phyloP scores from a whole-genome alignment of 116 monocot species.

The Phalaenopsis hybrid region DNA sequence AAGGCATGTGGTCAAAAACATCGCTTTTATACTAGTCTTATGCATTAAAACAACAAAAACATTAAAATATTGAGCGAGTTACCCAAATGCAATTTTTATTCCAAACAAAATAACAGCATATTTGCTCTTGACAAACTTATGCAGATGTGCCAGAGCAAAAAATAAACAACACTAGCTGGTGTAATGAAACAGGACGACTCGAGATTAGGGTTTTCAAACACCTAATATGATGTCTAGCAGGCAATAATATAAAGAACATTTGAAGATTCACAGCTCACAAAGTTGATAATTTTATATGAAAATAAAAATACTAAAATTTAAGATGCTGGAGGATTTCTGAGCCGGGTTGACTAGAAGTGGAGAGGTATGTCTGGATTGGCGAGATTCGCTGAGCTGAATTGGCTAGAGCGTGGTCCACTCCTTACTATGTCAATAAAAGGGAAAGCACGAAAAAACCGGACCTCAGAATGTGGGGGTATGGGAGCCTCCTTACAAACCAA shows the following conservation, averaged over 20 bases:
- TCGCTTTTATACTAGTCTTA: neutral
- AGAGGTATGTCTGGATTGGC: no score
- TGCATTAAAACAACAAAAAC: neutral
- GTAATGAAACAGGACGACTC: neutral
- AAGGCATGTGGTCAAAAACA: neutral
- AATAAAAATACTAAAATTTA: no score
- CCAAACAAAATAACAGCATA: neutral
- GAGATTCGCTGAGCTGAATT: no score
- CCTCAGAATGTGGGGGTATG: no score
- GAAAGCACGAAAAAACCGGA: no score
- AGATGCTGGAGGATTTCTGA: no score
- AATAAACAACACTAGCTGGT: neutral
- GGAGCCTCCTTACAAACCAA: no score
- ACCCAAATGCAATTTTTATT: neutral
- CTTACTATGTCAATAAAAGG: no score
- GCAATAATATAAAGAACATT: neutral
- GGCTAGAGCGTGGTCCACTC: no score
- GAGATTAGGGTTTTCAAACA: neutral
- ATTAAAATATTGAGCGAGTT: neutral
- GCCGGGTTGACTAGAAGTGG: no score
- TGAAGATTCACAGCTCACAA: neutral
- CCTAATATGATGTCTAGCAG: neutral
- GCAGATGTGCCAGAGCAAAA: neutral
- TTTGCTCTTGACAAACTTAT: neutral
- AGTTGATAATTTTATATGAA: no score